Base-by-base conservation (phyloP, 2,329 filamentous ascomycete genomes). In the Aureobasidium lini region DNA sequence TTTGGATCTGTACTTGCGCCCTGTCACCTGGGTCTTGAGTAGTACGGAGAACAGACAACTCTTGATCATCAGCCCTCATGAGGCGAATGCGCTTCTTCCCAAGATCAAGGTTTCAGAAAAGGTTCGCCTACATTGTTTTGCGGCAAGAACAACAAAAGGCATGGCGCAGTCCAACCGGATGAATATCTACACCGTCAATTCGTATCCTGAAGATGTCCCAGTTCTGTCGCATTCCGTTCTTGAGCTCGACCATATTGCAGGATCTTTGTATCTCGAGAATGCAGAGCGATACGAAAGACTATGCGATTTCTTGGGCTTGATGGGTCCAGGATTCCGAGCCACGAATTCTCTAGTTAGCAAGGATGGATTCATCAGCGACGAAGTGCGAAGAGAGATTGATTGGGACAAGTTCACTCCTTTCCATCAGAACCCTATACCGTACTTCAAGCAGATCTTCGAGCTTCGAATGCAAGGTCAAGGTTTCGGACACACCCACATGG, bases 21-120 rank as follows among this genome's bases (percentile, higher is more conserved):
- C 78, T 0, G 80, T 84, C 0, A 76, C 82, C 13, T 86, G 80
- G 79, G 61, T 86, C 3, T 62, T 84, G 2, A 77, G 74, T 0
- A 61, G 59, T 39, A 13, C 69, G 62, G 9, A 62, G 32, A 6
- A 65, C 11, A 46, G 61, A 1, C 11, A 64, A 15, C 66, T 84
- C n/a, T 61, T 87, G 0, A 69, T 88, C 23, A 75, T 88, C 65
- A 87, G 83, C 63, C 81, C 83, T 0, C 81, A 70, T 31, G 87
- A 89, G 63, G 85, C 82, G 0, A 75, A 88, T 3, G 13, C 69
- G 1, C 69, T 88, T 0, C 62, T 82, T 0, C 64, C 72, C 0
- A 6, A 40, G 0, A 77, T 87, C 2, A 57, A 63, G 1, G 23
- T 48, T 0, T 76, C 71, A 0, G 59, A 61, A 0, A 46, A 62